phyloP scores from a whole-genome alignment of 352 stramenopile genomes.

The Pythium oligandrum region DNA sequence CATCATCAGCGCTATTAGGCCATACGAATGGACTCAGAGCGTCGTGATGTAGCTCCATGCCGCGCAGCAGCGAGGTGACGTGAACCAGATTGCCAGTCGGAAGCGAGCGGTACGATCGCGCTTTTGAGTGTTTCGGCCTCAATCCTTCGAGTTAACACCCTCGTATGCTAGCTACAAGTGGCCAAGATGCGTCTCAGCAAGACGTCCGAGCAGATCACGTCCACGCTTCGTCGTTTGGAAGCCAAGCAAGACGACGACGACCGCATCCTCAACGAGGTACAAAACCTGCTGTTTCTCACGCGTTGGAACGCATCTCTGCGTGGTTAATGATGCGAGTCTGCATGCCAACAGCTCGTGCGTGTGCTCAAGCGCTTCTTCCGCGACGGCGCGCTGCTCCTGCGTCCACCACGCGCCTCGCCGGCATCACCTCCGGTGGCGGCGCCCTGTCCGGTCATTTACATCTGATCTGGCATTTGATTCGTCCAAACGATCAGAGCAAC shows the following conservation, averaged over 20 bases:
- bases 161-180: conserved; percentile 12
- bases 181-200: conserved; percentile 11
- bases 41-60: conserved; percentile 30
- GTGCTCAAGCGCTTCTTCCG: conserved; percentile 17
- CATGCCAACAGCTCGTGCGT: conserved; percentile 7
- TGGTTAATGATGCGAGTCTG: conserved; percentile 2
- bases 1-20: neutral
- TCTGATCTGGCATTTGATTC: neutral
- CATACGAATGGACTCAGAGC: neutral
- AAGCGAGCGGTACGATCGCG: conserved; percentile 38
- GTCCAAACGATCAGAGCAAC: neutral
- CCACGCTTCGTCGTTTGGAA: conserved; percentile 19
- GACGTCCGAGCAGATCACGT: conserved; percentile 16
- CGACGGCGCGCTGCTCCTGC: conserved; percentile 8
- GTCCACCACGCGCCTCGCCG: neutral
- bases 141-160: neutral
- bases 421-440: neutral
- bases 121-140: neutral
- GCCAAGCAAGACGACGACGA: conserved; percentile 23
- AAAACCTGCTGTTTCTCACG: conserved; percentile 10
- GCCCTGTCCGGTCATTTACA: too few relatives aligned
- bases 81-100: conserved; percentile 49
- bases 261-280: conserved; percentile 19
- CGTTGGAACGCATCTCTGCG: conserved; percentile 7
- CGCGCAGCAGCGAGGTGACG: conserved; percentile 54